Base-by-base conservation (phyloP, 2,329 filamentous ascomycete species). In the Colletotrichum noveboracense region DNA sequence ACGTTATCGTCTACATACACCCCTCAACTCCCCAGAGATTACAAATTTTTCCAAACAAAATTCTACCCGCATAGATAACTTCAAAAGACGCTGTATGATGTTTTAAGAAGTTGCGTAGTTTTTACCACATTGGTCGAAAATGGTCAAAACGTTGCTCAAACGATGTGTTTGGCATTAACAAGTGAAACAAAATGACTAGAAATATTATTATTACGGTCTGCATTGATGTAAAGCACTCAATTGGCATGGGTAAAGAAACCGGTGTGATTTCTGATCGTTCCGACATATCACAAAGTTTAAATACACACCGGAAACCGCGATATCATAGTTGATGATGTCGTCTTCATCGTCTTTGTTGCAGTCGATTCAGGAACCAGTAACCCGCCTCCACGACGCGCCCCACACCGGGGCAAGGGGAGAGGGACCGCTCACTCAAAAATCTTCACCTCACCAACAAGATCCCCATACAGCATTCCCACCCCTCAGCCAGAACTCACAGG, bases 401-500 rank as follows among this genome's bases (percentile, higher is more conserved):
- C 73, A 75, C 73, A 43, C 26, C 43, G 43, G 43, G 43, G 43
- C 43, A n/a, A 48, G 43, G 43, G 43, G 43, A 48, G 43, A 28
- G 55, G 62, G 24, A 62, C 61, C 72, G 69, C 72, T 75, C 62
- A 71, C 32, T 75, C 56, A 75, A 75, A 75, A 68, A 68, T 56
- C 24, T 30, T 26, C 24, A 30, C 18, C 12, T 72, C 62, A 61
- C 52, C 43, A 43, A 36, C 43, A 43, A 30, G 32, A 55, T 43
- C 26, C 32, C 18, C 66, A 26, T 60, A 28, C 24, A 61, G 28
- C 28, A 61, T 61, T 32, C 30, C 58, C 58, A 28, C 24, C 14
- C 14, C 26, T n/a, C 12, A 18, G 13, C 14, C 28, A 55, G 3
- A 60, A 60, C 18, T 8, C 24, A 4, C 26, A 8, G 55, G 1